Evolutionary conservation across 495 filamentous ascomycete species (phyloP), one percentile per base, ranked within the genome.

Genomic region (Diplogelasinospora grovesii): DNA sequence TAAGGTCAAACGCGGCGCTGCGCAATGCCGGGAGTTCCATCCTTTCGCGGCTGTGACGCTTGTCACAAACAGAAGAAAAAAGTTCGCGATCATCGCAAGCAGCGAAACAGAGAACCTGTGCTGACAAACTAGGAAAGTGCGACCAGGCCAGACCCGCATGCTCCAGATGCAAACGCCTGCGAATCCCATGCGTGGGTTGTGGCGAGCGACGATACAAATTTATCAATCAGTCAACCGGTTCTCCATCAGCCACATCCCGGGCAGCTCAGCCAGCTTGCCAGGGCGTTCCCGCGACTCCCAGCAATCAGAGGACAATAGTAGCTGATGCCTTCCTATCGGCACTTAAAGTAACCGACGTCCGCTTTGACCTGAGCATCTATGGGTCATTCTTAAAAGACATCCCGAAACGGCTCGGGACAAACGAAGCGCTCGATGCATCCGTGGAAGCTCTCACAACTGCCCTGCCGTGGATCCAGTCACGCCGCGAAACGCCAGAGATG

Each of bases 51-150:
- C 18, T 77, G 73, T 41, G 65, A 73, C 21, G 63, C 50, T 5
- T 77, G 71, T 48, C 68, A 71, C 21, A 64, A 66, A 35, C 64
- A 66, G 39, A 77, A 73, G 60, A 75, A 77, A 53, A 74, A 74
- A 63, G 72, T 74, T 50, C 18, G 39, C 22, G 18, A 42, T 60
- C 59, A 45, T 19, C 39, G 8, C 40, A 13, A 9, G 26, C 37
- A 11, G 13, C 24, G 19, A 4, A 14, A 34, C 30, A 3, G 11
- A 20, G 20, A 24, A 16, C 40, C 8, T 15, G 24, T 20, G 14
- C 33, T 36, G 8, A 36, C 30, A 27, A 25, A 10, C 9, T 44
- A n/a, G 10, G 7, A n/a, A 37, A 50, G 47, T 50, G 47, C 36
- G 47, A 50, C 20, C 41, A 45, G 47, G 53, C 51, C 37, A 57